Conservation (phyloP, 768 basidiomycete genomes). For the Ramaria rubella region DNA sequence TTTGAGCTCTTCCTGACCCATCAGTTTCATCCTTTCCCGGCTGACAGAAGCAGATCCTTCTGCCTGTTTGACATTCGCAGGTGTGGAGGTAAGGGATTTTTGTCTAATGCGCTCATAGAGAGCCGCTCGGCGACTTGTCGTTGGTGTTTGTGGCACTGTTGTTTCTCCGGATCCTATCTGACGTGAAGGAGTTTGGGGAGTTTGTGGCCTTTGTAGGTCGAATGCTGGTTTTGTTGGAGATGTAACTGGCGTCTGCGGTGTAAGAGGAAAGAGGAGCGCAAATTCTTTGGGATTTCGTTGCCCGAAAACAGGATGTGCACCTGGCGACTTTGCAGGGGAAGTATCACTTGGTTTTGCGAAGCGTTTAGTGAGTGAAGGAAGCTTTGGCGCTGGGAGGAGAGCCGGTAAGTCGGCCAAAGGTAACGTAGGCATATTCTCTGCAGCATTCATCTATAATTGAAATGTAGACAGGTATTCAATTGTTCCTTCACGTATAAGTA, state of each 20-base stretch:
- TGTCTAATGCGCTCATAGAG: conserved; percentile 76
- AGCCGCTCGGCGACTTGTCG: conserved; percentile 62
- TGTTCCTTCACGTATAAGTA: not conserved
- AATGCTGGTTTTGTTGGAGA: not conserved
- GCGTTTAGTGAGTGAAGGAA: conserved; percentile 32
- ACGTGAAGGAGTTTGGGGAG: conserved; percentile 56
- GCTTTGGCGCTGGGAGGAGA: conserved; percentile 44
- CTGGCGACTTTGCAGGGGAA: conserved; percentile 34
- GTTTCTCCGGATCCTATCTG: conserved; percentile 48
- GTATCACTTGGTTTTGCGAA: conserved; percentile 15
- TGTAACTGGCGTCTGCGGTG: conserved; percentile 17
- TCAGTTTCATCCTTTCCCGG: conserved; percentile 59
- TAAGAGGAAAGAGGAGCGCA: conserved; percentile 44
- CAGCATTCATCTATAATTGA: conserved; percentile 44
- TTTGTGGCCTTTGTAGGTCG: conserved; percentile 39
- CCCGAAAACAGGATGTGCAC: conserved; percentile 30
- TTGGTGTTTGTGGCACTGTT: conserved; percentile 62
- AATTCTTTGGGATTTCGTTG: conserved; percentile 30
- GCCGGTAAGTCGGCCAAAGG: conserved; percentile 63
- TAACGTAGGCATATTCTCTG: conserved; percentile 41
- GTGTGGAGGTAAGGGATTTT: conserved; percentile 60
- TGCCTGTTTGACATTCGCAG: conserved; percentile 43
- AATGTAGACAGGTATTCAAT: not conserved
- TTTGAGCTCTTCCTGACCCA: conserved; percentile 73
- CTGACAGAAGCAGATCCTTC: conserved; percentile 34